Base-by-base conservation (phyloP, 2,329 filamentous ascomycete genomes). In the Paracoccidioides brasiliensis region DNA sequence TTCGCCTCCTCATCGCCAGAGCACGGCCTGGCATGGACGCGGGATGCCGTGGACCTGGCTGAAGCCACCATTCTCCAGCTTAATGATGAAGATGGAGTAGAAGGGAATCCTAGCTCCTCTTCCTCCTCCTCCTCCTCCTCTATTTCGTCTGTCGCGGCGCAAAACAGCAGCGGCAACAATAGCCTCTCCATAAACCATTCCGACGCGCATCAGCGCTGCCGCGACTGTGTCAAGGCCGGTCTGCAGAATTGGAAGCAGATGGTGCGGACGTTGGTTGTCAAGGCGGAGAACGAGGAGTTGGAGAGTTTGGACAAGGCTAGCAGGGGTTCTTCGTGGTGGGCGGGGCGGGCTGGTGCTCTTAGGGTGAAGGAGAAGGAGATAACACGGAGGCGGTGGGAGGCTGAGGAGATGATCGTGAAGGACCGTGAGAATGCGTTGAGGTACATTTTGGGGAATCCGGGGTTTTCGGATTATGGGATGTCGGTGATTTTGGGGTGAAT, bases 1-100 rank as follows among this genome's bases (percentile, higher is more conserved):
- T 96, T 86, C 69, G 81, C 88, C 0, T 80, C 80, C 4, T 78
- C 80, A n/a, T 72, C 75, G 15, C 74, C 69, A 15, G 83, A 88
- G 51, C 84, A 86, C 58, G 91, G 90, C 0, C 76, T 96, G 1
- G 83, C 83, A 5, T 97, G 91, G 91, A 95, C 91, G 0, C 81
- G 89, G 55, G 88, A 95, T 59, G 90, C 86, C 32, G 88, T 95
- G 37, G 85, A 90, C 61, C 74, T 86, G 1, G 86, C 90, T 2
- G 90, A 90, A 70, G 78, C 83, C 58, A 83, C 82, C 63, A 70
- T 71, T 7, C 63, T 66, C 53, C 62, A 73, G 60, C 57, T 71
- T 61, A 55, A 63, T 55, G 48, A 48, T 37, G 61, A 65, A 59
- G 57, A 63, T 55, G 61, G 68, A 3, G 46, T n/a, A 50, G 62